Conservation (phyloP, 495 filamentous ascomycete species). For the Aspergillus leporis region DNA sequence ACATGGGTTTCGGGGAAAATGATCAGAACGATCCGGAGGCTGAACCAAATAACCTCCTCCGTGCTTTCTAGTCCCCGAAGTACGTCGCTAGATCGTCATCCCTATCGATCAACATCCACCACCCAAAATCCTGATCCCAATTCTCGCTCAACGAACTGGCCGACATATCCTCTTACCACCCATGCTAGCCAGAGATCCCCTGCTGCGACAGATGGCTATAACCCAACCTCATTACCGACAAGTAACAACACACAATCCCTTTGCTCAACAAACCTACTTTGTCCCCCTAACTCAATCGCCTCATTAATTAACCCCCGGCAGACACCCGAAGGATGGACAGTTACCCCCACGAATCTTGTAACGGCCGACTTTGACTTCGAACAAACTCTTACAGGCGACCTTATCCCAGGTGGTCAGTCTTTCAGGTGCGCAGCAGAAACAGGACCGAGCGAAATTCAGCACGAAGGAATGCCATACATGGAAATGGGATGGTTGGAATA, state of each 20-base stretch:
- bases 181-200: not conserved
- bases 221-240: not conserved
- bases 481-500: constrained; percentile 26
- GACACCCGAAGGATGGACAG: not conserved
- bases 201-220: not conserved
- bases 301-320: not conserved
- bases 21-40: constrained; percentile 22
- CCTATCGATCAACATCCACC: not conserved
- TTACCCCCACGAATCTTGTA: not conserved
- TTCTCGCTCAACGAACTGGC: not conserved
- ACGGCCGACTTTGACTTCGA: constrained; percentile 12
- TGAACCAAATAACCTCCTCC: constrained; percentile 22
- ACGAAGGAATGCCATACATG: constrained; percentile 1
- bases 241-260: not conserved
- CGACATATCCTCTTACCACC: not conserved
- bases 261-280: not conserved
- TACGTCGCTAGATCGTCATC: not conserved
- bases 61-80: not conserved
- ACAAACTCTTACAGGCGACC: not conserved
- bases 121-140: not conserved
- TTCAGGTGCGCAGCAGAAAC: not conserved
- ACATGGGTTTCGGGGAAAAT: constrained; percentile 34
- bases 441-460: constrained; percentile 18
- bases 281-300: not conserved
- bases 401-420: not conserved